These are phyloP conservation scores for Cutaneotrichosporon sp. DNA, from an alignment of 1,284 basidiomycete species.

Conservation along the genomic window DNA sequence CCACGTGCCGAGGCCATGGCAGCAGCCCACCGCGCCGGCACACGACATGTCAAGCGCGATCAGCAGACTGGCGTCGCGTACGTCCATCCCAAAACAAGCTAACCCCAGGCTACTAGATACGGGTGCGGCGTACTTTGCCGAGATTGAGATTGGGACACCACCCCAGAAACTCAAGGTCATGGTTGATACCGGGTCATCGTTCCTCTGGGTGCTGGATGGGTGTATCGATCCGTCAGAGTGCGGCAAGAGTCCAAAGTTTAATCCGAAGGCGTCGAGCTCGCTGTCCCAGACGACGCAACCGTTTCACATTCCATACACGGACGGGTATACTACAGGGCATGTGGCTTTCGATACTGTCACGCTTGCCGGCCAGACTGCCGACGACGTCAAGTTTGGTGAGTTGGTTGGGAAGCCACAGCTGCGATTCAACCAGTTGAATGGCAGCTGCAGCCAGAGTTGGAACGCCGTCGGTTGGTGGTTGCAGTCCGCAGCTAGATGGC, in stretches of 20 bases:
- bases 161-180: conserved; percentile 59
- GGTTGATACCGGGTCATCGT: conserved; percentile 61
- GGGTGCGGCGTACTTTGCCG: conserved; percentile 42
- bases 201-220: conserved; percentile 54
- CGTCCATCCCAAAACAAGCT: conserved; percentile 8
- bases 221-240: conserved; percentile 25
- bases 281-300: conserved; percentile 42
- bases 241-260: conserved; percentile 24
- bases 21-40: neutral
- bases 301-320: conserved; percentile 7
- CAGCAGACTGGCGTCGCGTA: neutral
- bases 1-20: neutral
- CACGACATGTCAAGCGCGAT: neutral
- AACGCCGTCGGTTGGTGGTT: neutral
- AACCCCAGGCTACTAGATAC: conserved; percentile 37
- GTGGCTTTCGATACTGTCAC: conserved; percentile 5
- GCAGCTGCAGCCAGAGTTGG: neutral
- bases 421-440: neutral
- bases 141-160: conserved; percentile 44
- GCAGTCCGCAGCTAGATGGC: neutral
- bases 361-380: neutral
- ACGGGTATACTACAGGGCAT: conserved; percentile 3
- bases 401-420: neutral
- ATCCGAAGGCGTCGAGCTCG: conserved; percentile 19
- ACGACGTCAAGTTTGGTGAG: conserved; percentile 1